Percentiles rank a stretch among this genome's conserved stretches.
These are phyloP conservation scores for Boletus patriciae DNA, from an alignment of 768 basidiomycete genomes.

Conservation along the genomic window DNA sequence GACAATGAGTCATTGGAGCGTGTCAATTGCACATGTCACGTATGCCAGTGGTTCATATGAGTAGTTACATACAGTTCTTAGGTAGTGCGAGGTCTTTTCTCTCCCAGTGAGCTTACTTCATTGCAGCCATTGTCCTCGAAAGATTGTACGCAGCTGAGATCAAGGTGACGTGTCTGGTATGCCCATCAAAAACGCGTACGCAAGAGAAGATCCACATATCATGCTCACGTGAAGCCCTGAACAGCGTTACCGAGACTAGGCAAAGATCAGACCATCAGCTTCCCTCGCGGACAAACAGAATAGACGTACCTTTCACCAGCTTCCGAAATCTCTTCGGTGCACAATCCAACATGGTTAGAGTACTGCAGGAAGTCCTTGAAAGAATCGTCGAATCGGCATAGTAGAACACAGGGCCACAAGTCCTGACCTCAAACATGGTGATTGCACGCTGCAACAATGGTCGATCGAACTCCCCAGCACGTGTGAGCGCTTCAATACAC, in stretches of 20 bases:
- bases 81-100: no score
- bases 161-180: slow-evolving; percentile 70
- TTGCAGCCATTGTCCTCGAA: slow-evolving; percentile 53
- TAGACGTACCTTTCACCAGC: slow-evolving; percentile 73
- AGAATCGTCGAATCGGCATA: background rate
- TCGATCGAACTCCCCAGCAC: slow-evolving; percentile 79
- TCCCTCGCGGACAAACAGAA: background rate
- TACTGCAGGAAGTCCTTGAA: slow-evolving; percentile 73
- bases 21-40: no score
- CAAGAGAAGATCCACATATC: background rate
- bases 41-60: no score
- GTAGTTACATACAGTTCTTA: no score
- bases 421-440: slow-evolving; percentile 83
- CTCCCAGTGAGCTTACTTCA: slow-evolving; percentile 6
- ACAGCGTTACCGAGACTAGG: slow-evolving; percentile 80
- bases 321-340: slow-evolving; percentile 82
- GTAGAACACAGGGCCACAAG: background rate
- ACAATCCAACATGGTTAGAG: slow-evolving; percentile 84
- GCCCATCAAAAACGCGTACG: background rate
- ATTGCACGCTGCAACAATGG: slow-evolving; percentile 65
- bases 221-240: slow-evolving; percentile 82
- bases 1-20: background rate
- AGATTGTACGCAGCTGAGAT: slow-evolving; percentile 85
- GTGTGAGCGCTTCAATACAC: slow-evolving; percentile 86
- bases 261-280: slow-evolving; percentile 1